Conservation (phyloP, 495 filamentous ascomycete species). For the Amniculicola lignicola region DNA sequence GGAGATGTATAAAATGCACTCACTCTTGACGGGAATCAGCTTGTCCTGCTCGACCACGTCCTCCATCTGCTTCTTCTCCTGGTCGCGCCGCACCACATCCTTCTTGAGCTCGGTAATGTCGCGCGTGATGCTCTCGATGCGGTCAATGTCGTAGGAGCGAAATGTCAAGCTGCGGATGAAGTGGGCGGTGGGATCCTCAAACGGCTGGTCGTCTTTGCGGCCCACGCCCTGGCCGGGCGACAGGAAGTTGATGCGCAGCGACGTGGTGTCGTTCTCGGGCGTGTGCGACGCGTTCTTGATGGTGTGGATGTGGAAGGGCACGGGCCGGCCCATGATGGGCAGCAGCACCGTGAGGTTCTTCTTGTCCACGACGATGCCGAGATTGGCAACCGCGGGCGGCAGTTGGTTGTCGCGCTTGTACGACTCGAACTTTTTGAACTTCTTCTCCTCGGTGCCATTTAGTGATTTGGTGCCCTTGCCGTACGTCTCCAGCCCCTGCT, state of each 20-base stretch:
- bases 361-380: slow-evolving; percentile 82
- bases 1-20: neutral
- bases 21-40: slow-evolving; percentile 64
- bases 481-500: slow-evolving; percentile 79
- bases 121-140: slow-evolving; percentile 82
- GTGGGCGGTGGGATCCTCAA: slow-evolving; percentile 92
- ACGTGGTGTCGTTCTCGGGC: slow-evolving; percentile 82
- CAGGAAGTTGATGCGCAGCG: slow-evolving; percentile 93
- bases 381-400: slow-evolving; percentile 73
- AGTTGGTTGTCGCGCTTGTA: slow-evolving; percentile 98
- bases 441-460: slow-evolving; percentile 89
- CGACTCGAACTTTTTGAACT: slow-evolving; percentile 97
- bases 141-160: slow-evolving; percentile 79
- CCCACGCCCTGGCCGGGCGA: slow-evolving; percentile 97
- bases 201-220: slow-evolving; percentile 95
- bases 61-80: slow-evolving; percentile 99
- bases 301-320: slow-evolving; percentile 98
- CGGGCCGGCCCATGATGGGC: slow-evolving; percentile 94
- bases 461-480: slow-evolving; percentile 73
- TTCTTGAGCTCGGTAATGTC: slow-evolving; percentile 94
- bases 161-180: slow-evolving; percentile 95
- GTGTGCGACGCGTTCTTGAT: slow-evolving; percentile 73
- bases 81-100: slow-evolving; percentile 80
- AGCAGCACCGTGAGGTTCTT: slow-evolving; percentile 88
- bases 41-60: slow-evolving; percentile 99